phyloP scores from a whole-genome alignment of 225 moss, liverwort and hornwort genomes.

The Polytrichum formosum region DNA sequence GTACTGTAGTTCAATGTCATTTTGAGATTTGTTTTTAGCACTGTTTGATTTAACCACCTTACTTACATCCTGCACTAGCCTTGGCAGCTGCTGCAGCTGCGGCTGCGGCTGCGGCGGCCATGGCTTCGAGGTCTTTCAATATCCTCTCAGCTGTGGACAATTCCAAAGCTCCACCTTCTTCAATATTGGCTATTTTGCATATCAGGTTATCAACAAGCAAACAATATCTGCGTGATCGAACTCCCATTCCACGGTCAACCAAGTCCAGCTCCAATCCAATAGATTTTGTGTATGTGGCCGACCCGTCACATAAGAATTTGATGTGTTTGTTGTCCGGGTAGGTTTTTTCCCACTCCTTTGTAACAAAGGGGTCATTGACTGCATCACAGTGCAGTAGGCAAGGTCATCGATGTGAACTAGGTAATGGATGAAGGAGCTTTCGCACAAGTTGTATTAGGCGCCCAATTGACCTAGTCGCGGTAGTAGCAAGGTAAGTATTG shows the following conservation, averaged over 20 bases:
- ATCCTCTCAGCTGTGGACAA: slow-evolving; percentile 60
- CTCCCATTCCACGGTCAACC: slow-evolving; percentile 77
- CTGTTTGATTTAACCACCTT: too few species aligned
- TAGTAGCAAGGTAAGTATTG: too few species aligned
- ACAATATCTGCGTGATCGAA: slow-evolving; percentile 77
- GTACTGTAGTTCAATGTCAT: too few species aligned
- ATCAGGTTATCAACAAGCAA: slow-evolving; percentile 51
- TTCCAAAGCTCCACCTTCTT: slow-evolving; percentile 68
- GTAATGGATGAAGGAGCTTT: too few species aligned
- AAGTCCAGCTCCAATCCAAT: slow-evolving; percentile 81
- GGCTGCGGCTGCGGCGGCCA: too few species aligned
- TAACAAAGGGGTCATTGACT: slow-evolving; percentile 82
- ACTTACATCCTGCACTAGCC: too few species aligned
- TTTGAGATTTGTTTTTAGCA: too few species aligned
- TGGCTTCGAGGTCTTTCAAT: slow-evolving; percentile 26
- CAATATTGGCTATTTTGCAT: slow-evolving; percentile 67
- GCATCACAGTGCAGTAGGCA: slow-evolving; percentile 7
- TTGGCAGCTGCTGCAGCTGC: too few species aligned
- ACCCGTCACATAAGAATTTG: slow-evolving; percentile 71
- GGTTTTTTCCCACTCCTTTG: slow-evolving; percentile 82
- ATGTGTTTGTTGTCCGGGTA: slow-evolving; percentile 46
- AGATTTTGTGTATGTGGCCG: slow-evolving; percentile 71
- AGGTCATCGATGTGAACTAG: too few species aligned
- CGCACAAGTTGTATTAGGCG: too few species aligned
- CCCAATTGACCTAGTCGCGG: too few species aligned